These are phyloP conservation scores for Daldinia caldariorum DNA, from an alignment of 495 filamentous ascomycete species.

Conservation along the genomic window DNA sequence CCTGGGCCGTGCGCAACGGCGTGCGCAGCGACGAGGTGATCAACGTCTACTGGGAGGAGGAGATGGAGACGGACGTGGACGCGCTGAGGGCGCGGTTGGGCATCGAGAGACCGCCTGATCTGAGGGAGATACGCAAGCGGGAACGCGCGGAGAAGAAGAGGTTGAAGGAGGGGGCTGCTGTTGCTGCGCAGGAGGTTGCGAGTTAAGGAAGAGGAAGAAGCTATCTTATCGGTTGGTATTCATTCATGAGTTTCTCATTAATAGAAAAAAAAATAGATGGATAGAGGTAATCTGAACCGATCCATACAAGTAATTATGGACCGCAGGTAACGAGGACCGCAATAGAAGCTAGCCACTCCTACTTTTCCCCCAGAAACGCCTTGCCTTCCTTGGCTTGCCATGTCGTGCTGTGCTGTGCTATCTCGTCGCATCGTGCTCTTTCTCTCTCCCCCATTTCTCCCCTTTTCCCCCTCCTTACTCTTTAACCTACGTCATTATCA, in stretches of 20 bases:
- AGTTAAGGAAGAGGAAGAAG: slow-evolving; percentile 1
- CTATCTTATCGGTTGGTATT: background rate
- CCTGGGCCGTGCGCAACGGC: slow-evolving; percentile 92
- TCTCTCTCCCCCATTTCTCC: background rate
- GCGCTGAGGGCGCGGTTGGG: slow-evolving; percentile 76
- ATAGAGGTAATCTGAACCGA: slow-evolving; percentile 5
- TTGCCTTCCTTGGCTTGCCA: slow-evolving; percentile 27
- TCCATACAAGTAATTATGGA: too few species aligned
- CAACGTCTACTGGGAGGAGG: slow-evolving; percentile 98
- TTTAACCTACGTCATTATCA: background rate
- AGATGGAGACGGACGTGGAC: slow-evolving; percentile 84
- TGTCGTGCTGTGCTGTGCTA: slow-evolving; percentile 24
- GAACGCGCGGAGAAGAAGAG: slow-evolving; percentile 74
- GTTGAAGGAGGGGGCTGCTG: slow-evolving; percentile 60
- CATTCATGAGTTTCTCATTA: slow-evolving; percentile 15
- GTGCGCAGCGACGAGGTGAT: slow-evolving; percentile 81
- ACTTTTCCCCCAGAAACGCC: slow-evolving; percentile 40
- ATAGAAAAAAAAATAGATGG: background rate
- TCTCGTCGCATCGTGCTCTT: slow-evolving; percentile 11
- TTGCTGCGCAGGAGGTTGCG: slow-evolving; percentile 13
- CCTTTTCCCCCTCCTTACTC: background rate
- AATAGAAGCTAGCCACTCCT: slow-evolving; percentile 3
- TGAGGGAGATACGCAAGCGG: slow-evolving; percentile 79
- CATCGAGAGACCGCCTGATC: slow-evolving; percentile 89
- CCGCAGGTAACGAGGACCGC: too few species aligned